Evolutionary conservation across 345 rosid genomes (phyloP).

Genomic region (Populus davidiana): DNA sequence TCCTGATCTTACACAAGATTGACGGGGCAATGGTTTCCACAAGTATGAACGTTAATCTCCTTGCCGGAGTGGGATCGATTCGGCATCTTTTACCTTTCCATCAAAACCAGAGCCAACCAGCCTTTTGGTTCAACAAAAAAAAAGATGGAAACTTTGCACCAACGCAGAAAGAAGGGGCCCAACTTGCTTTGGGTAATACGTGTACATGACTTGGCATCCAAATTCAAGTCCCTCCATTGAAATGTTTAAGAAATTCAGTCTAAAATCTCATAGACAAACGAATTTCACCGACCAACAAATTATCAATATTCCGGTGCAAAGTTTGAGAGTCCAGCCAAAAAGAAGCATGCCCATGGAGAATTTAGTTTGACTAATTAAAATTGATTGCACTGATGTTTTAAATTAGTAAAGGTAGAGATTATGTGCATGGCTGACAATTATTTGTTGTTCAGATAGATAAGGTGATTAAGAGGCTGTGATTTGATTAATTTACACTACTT

Average conservation of each 20-base stretch:
- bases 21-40: background rate
- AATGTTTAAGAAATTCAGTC: background rate
- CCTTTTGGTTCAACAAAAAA: background rate
- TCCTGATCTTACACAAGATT: too few species aligned
- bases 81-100: background rate
- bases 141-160: background rate
- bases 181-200: background rate
- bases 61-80: background rate
- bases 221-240: background rate
- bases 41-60: background rate
- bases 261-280: background rate
- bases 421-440: background rate
- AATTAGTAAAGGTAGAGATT: constrained; percentile 9
- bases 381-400: background rate
- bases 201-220: constrained; percentile 25
- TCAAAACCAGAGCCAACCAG: background rate
- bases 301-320: background rate
- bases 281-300: constrained; percentile 17
- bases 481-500: background rate
- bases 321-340: constrained; percentile 19
- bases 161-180: constrained; percentile 1
- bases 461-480: background rate
- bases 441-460: background rate
- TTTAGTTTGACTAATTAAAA: constrained; percentile 9
- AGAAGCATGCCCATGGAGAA: background rate